phyloP scores from a whole-genome alignment of 2,329 filamentous ascomycete genomes.

The Paraconiothyrium sp. region DNA sequence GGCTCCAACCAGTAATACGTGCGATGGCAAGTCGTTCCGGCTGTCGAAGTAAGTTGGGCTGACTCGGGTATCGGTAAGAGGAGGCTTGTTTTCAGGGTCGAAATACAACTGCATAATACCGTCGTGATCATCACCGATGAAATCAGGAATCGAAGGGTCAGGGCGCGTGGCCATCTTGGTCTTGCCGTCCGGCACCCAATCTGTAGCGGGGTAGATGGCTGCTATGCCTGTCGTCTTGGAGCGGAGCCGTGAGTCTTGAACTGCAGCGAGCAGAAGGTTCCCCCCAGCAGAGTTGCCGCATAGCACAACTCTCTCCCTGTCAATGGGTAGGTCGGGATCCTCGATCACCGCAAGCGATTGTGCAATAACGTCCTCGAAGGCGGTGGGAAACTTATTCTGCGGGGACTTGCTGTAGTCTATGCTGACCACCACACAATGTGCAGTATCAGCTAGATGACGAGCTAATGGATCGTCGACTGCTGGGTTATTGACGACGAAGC shows the following conservation, averaged over 20 bases:
- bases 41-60: neutral
- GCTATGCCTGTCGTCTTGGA: neutral
- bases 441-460: neutral
- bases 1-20: neutral
- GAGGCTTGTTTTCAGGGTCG: neutral
- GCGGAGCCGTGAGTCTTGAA: neutral
- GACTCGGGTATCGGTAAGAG: constrained; percentile 1
- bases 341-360: neutral
- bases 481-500: constrained; percentile 2
- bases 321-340: neutral
- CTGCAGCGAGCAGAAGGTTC: neutral
- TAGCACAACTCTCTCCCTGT: neutral
- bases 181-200: neutral
- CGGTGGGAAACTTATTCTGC: constrained; percentile 1
- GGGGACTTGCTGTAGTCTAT: constrained; percentile 5
- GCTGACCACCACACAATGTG: neutral
- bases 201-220: neutral
- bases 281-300: neutral
- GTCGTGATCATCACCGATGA: neutral
- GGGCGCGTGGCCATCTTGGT: neutral
- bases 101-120: constrained; percentile 1
- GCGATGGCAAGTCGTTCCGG: neutral
- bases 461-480: constrained; percentile 1
- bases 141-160: neutral
- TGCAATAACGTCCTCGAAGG: constrained; percentile 1